Evolutionary conservation across 2,329 filamentous ascomycete species (phyloP).

Genomic region (Trichoderma sp.): DNA sequence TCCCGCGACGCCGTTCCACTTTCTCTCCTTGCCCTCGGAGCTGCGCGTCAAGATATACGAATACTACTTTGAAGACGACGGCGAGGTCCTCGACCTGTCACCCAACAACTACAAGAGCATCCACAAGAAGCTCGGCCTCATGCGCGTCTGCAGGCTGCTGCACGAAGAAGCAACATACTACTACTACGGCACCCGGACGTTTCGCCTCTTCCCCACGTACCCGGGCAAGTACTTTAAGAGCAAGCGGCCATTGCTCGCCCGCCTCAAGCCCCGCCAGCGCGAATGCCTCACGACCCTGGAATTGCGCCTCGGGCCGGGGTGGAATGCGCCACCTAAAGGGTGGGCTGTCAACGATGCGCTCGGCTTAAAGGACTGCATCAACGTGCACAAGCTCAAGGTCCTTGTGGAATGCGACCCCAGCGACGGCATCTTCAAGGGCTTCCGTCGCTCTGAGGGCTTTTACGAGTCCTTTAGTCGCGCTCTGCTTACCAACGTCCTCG

Average conservation of each 20-base stretch:
- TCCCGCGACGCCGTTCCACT: slow-evolving; percentile 56
- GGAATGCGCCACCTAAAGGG: slow-evolving; percentile 66
- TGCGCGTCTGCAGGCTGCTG: slow-evolving; percentile 62
- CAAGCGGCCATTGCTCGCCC: slow-evolving; percentile 69
- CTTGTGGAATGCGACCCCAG: slow-evolving; percentile 75
- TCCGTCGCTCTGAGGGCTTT: slow-evolving; percentile 64
- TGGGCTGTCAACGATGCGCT: slow-evolving; percentile 69
- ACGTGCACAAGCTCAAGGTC: slow-evolving; percentile 61
- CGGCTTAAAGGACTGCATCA: slow-evolving; percentile 62
- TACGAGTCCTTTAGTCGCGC: slow-evolving; percentile 67
- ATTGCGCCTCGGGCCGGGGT: slow-evolving; percentile 71
- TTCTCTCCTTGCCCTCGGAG: slow-evolving; percentile 69
- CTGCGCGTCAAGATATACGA: slow-evolving; percentile 69
- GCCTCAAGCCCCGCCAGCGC: slow-evolving; percentile 62
- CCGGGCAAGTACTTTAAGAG: slow-evolving; percentile 70
- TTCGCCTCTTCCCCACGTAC: slow-evolving; percentile 67
- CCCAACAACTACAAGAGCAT: slow-evolving; percentile 65
- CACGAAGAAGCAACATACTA: slow-evolving; percentile 64
- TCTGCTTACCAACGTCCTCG: slow-evolving; percentile 59
- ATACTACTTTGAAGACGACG: slow-evolving; percentile 58
- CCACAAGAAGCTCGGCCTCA: slow-evolving; percentile 58
- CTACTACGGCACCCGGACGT: slow-evolving; percentile 64
- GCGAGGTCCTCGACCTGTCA: slow-evolving; percentile 64
- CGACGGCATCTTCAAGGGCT: slow-evolving; percentile 66
- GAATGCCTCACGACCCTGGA: slow-evolving; percentile 64